Conservation (phyloP, 306 rosid genomes). For the Trifolium fragiferum region DNA sequence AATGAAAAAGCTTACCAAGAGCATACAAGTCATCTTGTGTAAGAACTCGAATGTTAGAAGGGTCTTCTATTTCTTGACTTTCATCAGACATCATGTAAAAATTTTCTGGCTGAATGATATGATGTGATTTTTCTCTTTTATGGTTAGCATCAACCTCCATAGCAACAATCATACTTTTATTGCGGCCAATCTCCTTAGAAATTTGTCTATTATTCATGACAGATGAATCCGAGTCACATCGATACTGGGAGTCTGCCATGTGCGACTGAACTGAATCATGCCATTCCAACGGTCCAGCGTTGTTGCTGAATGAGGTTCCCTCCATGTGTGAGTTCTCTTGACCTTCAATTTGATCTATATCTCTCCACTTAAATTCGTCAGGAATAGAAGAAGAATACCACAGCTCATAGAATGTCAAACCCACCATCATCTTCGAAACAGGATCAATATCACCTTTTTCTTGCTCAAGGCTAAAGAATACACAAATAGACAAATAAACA, state of each 20-base stretch:
- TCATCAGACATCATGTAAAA: slow-evolving; percentile 60
- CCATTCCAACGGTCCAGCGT: slow-evolving; percentile 47
- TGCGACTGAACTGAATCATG: slow-evolving; percentile 50
- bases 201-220: slow-evolving; percentile 54
- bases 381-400: slow-evolving; percentile 76
- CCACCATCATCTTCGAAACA: slow-evolving; percentile 62
- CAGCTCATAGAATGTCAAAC: slow-evolving; percentile 64
- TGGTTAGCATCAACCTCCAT: slow-evolving; percentile 45
- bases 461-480: slow-evolving; percentile 63
- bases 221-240: slow-evolving; percentile 61
- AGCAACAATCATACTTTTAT: slow-evolving; percentile 33
- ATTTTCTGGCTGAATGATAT: slow-evolving; percentile 51
- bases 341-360: slow-evolving; percentile 50
- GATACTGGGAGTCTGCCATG: slow-evolving; percentile 48
- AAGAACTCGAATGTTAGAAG: slow-evolving; percentile 37
- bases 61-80: slow-evolving; percentile 46
- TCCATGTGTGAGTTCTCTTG: slow-evolving; percentile 43
- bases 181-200: slow-evolving; percentile 36
- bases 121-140: slow-evolving; percentile 44
- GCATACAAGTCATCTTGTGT: slow-evolving; percentile 52
- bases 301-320: slow-evolving; percentile 43
- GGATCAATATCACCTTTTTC: slow-evolving; percentile 56
- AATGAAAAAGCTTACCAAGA: slow-evolving; percentile 57
- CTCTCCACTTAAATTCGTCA: slow-evolving; percentile 63
- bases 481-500: slow-evolving; percentile 21